Percentiles rank a stretch among this genome's conserved stretches.
These are phyloP conservation scores for Arabis hirsuta DNA, from an alignment of 345 rosid genomes.

Conservation along the genomic window DNA sequence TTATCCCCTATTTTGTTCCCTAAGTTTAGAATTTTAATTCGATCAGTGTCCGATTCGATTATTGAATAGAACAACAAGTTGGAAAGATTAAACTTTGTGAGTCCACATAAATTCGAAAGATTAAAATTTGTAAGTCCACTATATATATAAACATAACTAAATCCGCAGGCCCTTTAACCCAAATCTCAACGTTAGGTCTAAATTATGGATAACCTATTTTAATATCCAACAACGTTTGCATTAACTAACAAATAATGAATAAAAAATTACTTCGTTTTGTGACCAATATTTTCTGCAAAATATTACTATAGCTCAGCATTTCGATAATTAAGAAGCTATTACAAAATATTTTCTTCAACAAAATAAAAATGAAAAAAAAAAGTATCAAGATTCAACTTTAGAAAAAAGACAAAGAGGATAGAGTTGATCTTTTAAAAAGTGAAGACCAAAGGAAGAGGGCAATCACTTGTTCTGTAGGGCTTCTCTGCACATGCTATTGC, in stretches of 20 bases:
- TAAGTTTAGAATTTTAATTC: too few relatives aligned
- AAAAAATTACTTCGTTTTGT: slow-evolving; percentile 8
- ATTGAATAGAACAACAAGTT: too few relatives aligned
- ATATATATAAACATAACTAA: neutral
- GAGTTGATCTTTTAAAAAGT: slow-evolving; percentile 23
- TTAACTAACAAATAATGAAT: neutral
- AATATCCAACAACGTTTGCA: neutral
- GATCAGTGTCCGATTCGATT: too few relatives aligned
- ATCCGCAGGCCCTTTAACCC: neutral
- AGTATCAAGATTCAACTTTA: slow-evolving; percentile 8
- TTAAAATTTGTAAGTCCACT: too few relatives aligned
- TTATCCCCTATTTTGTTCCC: too few relatives aligned
- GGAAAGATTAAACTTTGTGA: too few relatives aligned
- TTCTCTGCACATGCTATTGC: slow-evolving; percentile 41
- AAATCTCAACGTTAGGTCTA: neutral
- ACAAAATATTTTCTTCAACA: neutral
- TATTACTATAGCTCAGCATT: too few relatives aligned
- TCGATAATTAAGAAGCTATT: neutral
- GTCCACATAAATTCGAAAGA: too few relatives aligned
- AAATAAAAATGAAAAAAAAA: neutral
- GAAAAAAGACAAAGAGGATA: slow-evolving; percentile 36
- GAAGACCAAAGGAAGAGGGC: slow-evolving; percentile 22
- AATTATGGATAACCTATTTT: neutral
- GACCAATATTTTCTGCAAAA: neutral
- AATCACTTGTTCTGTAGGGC: slow-evolving; percentile 41